Percentiles rank a stretch among this genome's conserved stretches.
Evolutionary conservation across 805 yeast species (phyloP).

Genomic region (Zygoascus ofunaensis): DNA sequence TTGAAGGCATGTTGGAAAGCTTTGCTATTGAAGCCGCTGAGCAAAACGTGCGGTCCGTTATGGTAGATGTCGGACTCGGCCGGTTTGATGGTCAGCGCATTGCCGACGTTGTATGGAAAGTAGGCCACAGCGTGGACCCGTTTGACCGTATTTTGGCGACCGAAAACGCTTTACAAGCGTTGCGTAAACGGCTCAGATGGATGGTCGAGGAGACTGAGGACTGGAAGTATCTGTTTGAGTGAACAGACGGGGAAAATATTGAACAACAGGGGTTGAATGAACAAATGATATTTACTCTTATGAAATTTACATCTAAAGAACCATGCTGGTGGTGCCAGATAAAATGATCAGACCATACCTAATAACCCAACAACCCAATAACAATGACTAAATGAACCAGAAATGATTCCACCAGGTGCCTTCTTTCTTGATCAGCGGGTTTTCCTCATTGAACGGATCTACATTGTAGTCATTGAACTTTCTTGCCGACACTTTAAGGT

Average conservation of each 20-base stretch:
- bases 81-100: conserved; percentile 17
- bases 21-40: conserved; percentile 22
- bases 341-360: too few relatives aligned
- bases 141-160: conserved; percentile 24
- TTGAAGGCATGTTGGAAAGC: conserved; percentile 27
- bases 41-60: conserved; percentile 11
- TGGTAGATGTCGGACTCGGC: conserved; percentile 13
- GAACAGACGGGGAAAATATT: too few relatives aligned
- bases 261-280: too few relatives aligned
- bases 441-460: conserved; percentile 20
- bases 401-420: too few relatives aligned
- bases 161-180: conserved; percentile 20
- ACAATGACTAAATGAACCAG: too few relatives aligned
- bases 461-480: conserved; percentile 15
- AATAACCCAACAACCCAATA: too few relatives aligned
- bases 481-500: conserved; percentile 21
- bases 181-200: conserved; percentile 24
- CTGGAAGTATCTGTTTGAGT: conserved; percentile 28
- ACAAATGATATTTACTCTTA: too few relatives aligned
- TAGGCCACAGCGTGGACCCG: conserved; percentile 22
- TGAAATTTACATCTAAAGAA: too few relatives aligned
- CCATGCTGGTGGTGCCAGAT: too few relatives aligned
- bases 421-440: too few relatives aligned
- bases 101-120: conserved; percentile 23
- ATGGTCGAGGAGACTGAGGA: conserved; percentile 30